Base-by-base conservation (phyloP, 768 basidiomycete species). In the Tulasnella sp. region DNA sequence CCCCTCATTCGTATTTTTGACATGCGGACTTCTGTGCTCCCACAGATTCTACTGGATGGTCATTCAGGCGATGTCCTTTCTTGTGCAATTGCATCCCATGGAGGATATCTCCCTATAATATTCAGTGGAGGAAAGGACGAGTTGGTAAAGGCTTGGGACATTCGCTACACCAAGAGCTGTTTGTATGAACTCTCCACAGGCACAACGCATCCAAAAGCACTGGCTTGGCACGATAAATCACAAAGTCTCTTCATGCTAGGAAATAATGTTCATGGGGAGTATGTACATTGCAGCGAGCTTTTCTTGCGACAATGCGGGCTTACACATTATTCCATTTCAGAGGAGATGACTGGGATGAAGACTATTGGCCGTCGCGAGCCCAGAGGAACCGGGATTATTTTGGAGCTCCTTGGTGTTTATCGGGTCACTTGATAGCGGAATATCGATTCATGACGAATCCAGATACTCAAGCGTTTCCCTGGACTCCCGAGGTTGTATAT, bases 121-220 rank as follows among this genome's bases (percentile, higher is more conserved):
- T 78, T 78, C 40, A 78, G 58, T 11, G 77, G 60, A 37, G 77
- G 77, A 41, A 64, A 72, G 58, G 77, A 78, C 69, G 77, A 78
- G 24, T 8, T 69, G n/a, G 69, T 78, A 14, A 78, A 69, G 40
- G 77, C 77, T 14, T 78, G 77, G 77, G 77, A 78, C 40, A 54
- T 78, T 24, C 77, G 77, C 14, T 60, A 69, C 20, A 69, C 77
- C n/a, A 78, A 78, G 77, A 72, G 28, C 14, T 78, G 77, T 72
- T 31, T 78, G 4, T 78, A 78, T 54, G 77, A 78, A 28, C 69
- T 78, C 24, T 72, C 77, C 34, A 64, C 77, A 18, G 77, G 77
- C 28, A 78, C 77, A 18, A 37, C 60, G 60, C 50, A 34, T 2
- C 48, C 60, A 14, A 34, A 37, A 64, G 44, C 28, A 18, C 37